Conservation (phyloP, 306 rosid genomes). For the Fagus sylvatica region DNA sequence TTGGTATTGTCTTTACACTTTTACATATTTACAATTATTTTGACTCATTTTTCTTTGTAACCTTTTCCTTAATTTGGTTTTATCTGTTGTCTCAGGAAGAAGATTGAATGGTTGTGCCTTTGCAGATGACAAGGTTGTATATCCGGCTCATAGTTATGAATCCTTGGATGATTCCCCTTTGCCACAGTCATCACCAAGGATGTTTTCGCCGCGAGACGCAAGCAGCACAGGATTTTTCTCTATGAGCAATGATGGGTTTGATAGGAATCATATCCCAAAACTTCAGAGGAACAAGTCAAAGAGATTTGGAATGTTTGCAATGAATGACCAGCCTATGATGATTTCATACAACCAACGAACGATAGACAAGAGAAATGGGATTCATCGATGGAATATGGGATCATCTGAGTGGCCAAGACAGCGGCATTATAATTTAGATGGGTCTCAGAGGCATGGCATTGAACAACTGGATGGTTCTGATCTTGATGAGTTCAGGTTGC, state of each 20-base stretch:
- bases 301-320: conserved; percentile 42
- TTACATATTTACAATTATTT: neutral
- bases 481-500: conserved; percentile 62
- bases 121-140: conserved; percentile 63
- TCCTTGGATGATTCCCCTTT: conserved; percentile 77
- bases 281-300: conserved; percentile 57
- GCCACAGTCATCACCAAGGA: conserved; percentile 56
- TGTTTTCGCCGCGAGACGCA: conserved; percentile 60
- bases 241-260: conserved; percentile 48
- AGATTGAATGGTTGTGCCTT: conserved; percentile 61
- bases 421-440: conserved; percentile 43
- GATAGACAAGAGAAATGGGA: conserved; percentile 53
- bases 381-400: conserved; percentile 40
- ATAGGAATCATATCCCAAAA: conserved; percentile 52
- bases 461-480: conserved; percentile 63
- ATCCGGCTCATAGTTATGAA: conserved; percentile 62
- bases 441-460: conserved; percentile 43
- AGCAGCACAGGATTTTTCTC: conserved; percentile 44
- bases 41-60: neutral
- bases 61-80: conserved; percentile 26
- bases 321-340: conserved; percentile 39
- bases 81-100: conserved; percentile 59
- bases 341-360: conserved; percentile 40
- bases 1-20: conserved; percentile 42
- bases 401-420: conserved; percentile 46